phyloP scores from a whole-genome alignment of 441 rosid genomes.

The Brassica hybrid region DNA sequence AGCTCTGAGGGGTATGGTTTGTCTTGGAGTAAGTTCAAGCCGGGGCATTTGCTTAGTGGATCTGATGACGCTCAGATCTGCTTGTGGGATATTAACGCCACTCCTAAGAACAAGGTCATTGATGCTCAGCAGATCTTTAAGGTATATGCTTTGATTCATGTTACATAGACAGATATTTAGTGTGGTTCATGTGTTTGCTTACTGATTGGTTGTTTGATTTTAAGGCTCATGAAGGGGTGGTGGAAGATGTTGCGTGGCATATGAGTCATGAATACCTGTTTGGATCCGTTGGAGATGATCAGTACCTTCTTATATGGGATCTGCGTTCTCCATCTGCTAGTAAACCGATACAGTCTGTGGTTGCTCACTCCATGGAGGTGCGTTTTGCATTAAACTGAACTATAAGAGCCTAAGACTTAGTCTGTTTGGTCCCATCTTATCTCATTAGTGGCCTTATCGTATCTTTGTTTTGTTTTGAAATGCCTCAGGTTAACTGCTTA shows the following conservation, averaged over 20 bases:
- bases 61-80: slow-evolving; percentile 3
- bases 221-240: not conserved
- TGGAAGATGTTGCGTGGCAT: slow-evolving; percentile 4
- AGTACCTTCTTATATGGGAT: slow-evolving; percentile 3
- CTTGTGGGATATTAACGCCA: not conserved
- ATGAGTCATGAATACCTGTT: slow-evolving; percentile 1
- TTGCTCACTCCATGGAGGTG: slow-evolving; percentile 10
- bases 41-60: not conserved
- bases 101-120: not conserved
- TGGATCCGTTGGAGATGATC: slow-evolving; percentile 5
- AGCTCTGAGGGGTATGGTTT: not conserved
- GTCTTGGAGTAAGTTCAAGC: not conserved
- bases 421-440: not conserved
- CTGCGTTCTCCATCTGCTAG: slow-evolving; percentile 7
- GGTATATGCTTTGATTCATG: not conserved
- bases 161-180: not conserved
- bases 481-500: slow-evolving; percentile 83
- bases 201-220: slow-evolving; percentile 2
- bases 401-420: not conserved
- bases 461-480: slow-evolving; percentile 13
- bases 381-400: not conserved
- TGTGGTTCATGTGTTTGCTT: not conserved
- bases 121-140: slow-evolving; percentile 4
- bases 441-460: not conserved
- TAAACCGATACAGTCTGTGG: slow-evolving; percentile 3